Conservation (phyloP, 2,329 filamentous ascomycete species). For the Cucurbitaria berberidis region DNA sequence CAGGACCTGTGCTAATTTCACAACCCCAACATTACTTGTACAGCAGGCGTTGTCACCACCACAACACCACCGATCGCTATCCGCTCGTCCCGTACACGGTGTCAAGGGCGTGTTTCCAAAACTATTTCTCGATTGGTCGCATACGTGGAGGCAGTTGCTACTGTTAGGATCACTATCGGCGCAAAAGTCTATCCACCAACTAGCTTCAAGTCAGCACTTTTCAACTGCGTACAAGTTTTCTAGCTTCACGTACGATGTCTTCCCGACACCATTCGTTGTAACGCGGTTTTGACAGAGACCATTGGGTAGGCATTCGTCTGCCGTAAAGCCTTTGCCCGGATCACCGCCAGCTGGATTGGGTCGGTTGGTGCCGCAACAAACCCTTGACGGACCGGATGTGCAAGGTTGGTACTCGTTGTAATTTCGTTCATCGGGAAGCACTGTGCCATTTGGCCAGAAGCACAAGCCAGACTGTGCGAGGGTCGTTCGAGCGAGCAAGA, state of each 20-base stretch:
- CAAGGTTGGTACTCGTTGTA: slow-evolving; percentile 2
- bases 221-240: neutral
- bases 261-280: neutral
- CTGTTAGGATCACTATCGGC: neutral
- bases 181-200: slow-evolving; percentile 4
- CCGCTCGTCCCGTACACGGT: slow-evolving; percentile 1
- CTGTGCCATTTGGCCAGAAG: neutral
- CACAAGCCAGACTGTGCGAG: neutral
- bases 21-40: neutral
- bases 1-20: neutral
- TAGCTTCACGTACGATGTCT: neutral
- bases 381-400: neutral
- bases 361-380: slow-evolving; percentile 4
- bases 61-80: slow-evolving; percentile 7
- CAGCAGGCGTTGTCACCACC: slow-evolving; percentile 3
- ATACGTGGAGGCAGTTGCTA: slow-evolving; percentile 6
- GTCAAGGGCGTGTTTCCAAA: neutral
- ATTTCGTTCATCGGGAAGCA: neutral
- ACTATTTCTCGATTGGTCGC: neutral
- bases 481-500: neutral
- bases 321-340: neutral
- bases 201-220: neutral
- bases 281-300: slow-evolving; percentile 5
- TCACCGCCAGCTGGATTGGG: slow-evolving; percentile 1
- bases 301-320: slow-evolving; percentile 8